Evolutionary conservation across 2,329 filamentous ascomycete genomes (phyloP).

Genomic region (Fusarium nanum): DNA sequence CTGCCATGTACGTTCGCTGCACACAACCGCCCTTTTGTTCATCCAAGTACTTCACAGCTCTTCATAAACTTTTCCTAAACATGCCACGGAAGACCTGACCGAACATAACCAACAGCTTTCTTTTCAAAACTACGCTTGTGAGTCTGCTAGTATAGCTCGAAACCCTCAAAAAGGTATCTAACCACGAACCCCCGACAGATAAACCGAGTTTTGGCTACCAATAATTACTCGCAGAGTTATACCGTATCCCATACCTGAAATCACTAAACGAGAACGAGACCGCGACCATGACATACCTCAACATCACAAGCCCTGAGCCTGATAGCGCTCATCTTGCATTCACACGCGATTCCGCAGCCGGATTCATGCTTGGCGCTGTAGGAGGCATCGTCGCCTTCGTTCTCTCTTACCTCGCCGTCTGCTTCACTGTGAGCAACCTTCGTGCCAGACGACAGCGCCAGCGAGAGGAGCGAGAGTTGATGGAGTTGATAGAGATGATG

Average conservation of each 20-base stretch:
- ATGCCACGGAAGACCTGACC: background rate
- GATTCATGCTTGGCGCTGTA: constrained; percentile 24
- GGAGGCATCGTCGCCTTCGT: constrained; percentile 25
- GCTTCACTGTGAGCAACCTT: constrained; percentile 8
- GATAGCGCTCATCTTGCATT: background rate
- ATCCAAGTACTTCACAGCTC: background rate
- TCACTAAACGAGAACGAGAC: background rate
- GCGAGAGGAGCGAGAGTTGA: background rate
- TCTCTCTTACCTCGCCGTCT: constrained; percentile 18
- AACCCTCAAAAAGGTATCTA: background rate
- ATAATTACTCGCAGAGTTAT: background rate
- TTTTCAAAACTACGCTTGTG: background rate
- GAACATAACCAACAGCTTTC: background rate
- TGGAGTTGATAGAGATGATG: background rate
- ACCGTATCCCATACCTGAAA: background rate
- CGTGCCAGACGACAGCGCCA: background rate
- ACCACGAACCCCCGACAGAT: background rate
- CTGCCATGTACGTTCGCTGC: constrained; percentile 6
- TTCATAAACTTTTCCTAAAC: background rate
- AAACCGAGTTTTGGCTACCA: background rate
- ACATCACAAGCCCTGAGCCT: background rate
- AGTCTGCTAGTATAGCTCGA: background rate
- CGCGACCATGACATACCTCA: background rate
- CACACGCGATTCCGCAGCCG: constrained; percentile 22
- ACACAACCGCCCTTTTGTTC: background rate